Evolutionary conservation across 192 early-diverging fungal genomes (phyloP).

Genomic region (Gamsiella multidivaricata): DNA sequence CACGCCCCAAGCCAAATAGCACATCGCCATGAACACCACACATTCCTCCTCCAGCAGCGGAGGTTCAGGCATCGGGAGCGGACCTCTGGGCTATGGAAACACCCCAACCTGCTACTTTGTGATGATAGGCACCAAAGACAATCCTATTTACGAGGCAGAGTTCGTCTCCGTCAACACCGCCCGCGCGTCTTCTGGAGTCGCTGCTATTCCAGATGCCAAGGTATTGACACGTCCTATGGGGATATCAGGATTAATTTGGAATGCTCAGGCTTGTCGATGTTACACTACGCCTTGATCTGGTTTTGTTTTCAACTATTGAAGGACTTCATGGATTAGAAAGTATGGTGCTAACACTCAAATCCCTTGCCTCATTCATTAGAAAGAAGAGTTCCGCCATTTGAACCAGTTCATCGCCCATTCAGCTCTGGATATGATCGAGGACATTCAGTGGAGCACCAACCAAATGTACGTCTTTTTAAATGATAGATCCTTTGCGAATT

Average conservation of each 20-base stretch:
- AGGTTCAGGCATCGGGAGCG: conserved; percentile 48
- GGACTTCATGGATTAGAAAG: no score
- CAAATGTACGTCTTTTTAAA: conserved; percentile 67
- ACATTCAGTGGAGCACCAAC: conserved; percentile 89
- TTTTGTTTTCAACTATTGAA: no score
- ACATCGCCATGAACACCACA: conserved; percentile 35
- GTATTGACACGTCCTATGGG: conserved; percentile 8
- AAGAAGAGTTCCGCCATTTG: conserved; percentile 87
- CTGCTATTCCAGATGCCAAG: conserved; percentile 51
- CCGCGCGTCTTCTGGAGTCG: conserved; percentile 57
- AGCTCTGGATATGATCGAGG: conserved; percentile 96
- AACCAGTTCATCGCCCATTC: conserved; percentile 98
- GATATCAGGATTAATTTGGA: background rate
- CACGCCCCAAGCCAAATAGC: background rate
- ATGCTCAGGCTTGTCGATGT: no score
- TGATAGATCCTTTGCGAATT: no score
- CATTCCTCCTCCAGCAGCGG: conserved; percentile 50
- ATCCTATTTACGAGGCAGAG: conserved; percentile 96
- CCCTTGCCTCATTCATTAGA: conserved; percentile 45
- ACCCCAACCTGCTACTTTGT: conserved; percentile 82
- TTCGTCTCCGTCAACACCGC: conserved; percentile 63
- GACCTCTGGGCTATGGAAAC: conserved; percentile 24
- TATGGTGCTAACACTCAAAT: no score
- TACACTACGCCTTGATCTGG: no score
- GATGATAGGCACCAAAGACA: conserved; percentile 94